These are phyloP conservation scores for Acanthamoeba rhysodes DNA, from an alignment of 208 protist genomes.

Conservation along the genomic window DNA sequence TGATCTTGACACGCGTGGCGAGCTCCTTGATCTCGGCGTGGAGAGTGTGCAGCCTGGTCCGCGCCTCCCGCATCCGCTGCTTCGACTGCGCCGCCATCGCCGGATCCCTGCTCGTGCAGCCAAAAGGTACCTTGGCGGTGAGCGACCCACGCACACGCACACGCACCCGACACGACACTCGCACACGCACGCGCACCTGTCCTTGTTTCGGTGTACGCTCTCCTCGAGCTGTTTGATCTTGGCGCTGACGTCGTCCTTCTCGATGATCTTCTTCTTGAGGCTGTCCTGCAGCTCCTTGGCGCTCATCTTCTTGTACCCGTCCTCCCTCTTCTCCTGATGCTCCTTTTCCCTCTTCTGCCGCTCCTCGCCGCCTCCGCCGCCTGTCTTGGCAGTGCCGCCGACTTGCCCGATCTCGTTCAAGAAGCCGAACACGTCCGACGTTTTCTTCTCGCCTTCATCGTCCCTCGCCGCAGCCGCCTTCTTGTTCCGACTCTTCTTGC, in stretches of 20 bases:
- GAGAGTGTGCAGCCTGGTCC: slow-evolving; percentile 1
- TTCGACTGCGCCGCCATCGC: background rate
- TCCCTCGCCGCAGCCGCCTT: background rate
- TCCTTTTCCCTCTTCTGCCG: background rate
- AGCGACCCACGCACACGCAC: background rate
- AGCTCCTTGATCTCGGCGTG: slow-evolving; percentile 33
- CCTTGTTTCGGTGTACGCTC: background rate
- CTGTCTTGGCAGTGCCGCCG: background rate
- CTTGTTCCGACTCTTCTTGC: background rate
- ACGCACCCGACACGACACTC: background rate
- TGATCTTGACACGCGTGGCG: slow-evolving; percentile 29
- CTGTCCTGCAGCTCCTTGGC: background rate
- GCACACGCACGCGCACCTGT: background rate
- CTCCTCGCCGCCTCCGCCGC: background rate
- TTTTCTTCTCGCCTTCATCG: background rate
- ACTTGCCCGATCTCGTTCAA: slow-evolving; percentile 2
- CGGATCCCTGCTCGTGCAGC: background rate
- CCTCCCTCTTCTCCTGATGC: background rate
- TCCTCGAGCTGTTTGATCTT: background rate
- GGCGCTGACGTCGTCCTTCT: background rate
- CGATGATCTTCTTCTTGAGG: slow-evolving; percentile 33
- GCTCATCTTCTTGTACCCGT: slow-evolving; percentile 9
- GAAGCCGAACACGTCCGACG: slow-evolving; percentile 20
- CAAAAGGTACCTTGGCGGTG: background rate
- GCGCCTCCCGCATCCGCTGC: background rate